Percentiles rank a stretch among this genome's conserved stretches.
These are phyloP conservation scores for Kodamaea neixiangensis DNA, from an alignment of 805 yeast genomes.

Conservation along the genomic window DNA sequence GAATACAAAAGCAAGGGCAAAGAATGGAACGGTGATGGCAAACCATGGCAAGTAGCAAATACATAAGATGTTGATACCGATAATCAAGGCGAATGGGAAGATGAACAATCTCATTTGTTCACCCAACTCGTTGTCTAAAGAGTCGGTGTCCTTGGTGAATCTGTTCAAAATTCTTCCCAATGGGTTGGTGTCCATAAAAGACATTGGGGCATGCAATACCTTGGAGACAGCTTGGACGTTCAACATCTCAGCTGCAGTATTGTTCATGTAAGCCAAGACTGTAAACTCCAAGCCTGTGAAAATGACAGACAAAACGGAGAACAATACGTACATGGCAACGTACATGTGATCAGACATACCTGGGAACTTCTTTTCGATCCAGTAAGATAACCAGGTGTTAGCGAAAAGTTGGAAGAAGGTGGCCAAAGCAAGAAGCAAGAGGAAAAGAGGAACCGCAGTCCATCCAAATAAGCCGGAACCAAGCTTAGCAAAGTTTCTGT, in stretches of 20 bases:
- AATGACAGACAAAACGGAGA: constrained; percentile 39
- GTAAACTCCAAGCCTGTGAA: constrained; percentile 42
- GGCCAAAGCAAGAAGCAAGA: constrained; percentile 33
- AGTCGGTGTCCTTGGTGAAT: constrained; percentile 47
- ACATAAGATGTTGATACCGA: constrained; percentile 46
- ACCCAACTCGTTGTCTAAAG: constrained; percentile 47
- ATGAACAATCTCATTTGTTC: constrained; percentile 43
- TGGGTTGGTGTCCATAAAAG: constrained; percentile 45
- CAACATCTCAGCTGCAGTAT: constrained; percentile 35
- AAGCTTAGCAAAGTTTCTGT: constrained; percentile 36
- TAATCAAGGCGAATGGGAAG: constrained; percentile 41
- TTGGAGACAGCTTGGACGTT: constrained; percentile 40
- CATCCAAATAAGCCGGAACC: constrained; percentile 42
- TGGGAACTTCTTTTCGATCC: constrained; percentile 38
- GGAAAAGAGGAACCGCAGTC: constrained; percentile 34
- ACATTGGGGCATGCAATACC: constrained; percentile 45
- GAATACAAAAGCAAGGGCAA: constrained; percentile 40
- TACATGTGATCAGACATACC: constrained; percentile 32
- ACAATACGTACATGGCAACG: constrained; percentile 35
- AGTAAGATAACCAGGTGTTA: constrained; percentile 47
- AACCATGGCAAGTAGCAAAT: constrained; percentile 55
- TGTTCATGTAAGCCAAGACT: constrained; percentile 45
- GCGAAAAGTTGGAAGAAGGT: constrained; percentile 45
- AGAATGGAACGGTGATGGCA: constrained; percentile 55
- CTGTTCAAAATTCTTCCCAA: constrained; percentile 46